Evolutionary conservation across 2,329 filamentous ascomycete species (phyloP).

Genomic region (Zasmidium angulare): DNA sequence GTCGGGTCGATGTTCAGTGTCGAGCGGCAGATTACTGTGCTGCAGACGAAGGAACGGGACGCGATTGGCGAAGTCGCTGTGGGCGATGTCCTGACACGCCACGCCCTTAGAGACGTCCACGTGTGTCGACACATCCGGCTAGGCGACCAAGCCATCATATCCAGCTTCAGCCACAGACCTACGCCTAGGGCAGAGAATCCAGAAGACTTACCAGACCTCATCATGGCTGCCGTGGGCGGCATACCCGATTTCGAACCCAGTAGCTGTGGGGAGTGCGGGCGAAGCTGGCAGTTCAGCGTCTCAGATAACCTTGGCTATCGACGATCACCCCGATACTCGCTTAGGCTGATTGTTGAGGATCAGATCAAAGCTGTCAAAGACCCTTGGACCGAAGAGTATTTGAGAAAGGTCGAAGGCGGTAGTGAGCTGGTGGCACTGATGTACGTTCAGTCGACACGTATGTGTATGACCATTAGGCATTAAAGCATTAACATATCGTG

Average conservation of each 20-base stretch:
- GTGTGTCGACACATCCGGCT: conserved; percentile 8
- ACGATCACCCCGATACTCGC: not conserved
- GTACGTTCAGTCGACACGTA: not conserved
- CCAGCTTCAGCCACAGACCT: not conserved
- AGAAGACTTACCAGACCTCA: not conserved
- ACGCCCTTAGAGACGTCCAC: not conserved
- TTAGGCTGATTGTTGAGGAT: conserved; percentile 8
- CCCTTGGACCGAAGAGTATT: conserved; percentile 8
- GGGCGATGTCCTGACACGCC: not conserved
- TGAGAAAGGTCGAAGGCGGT: conserved; percentile 3
- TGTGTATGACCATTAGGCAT: not conserved
- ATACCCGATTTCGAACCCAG: conserved; percentile 1
- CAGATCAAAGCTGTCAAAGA: conserved; percentile 1
- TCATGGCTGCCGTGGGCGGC: not conserved
- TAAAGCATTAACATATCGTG: not conserved
- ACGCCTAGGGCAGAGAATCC: not conserved
- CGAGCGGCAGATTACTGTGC: not conserved
- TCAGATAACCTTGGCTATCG: not conserved
- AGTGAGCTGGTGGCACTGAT: conserved; percentile 1
- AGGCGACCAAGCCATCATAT: not conserved
- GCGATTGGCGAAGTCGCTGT: not conserved
- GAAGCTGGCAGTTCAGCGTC: conserved; percentile 8
- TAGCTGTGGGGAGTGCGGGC: not conserved
- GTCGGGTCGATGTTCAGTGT: not conserved
- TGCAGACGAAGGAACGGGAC: not conserved